These are phyloP conservation scores for Candida lessepsii DNA, from an alignment of 805 yeast species.

Conservation along the genomic window DNA sequence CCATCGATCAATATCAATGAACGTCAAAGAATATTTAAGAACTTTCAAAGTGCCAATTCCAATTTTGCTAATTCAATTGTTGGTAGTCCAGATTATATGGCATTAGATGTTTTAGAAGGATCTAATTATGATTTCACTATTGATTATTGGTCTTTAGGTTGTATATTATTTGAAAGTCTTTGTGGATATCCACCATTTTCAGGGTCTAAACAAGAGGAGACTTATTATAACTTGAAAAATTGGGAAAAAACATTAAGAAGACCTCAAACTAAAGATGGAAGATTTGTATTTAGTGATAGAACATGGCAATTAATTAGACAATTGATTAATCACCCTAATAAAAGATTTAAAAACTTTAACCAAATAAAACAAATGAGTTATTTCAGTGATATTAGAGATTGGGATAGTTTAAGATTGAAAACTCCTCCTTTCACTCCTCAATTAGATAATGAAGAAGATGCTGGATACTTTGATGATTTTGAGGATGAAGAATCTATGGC, in stretches of 20 bases:
- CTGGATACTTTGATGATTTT: conserved; percentile 98
- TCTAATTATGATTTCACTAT: conserved; percentile 92
- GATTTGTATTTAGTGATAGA: conserved; percentile 90
- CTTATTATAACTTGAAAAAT: conserved; percentile 87
- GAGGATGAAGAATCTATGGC: conserved; percentile 96
- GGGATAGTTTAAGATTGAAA: conserved; percentile 63
- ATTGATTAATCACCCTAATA: conserved; percentile 63
- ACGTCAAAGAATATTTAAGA: conserved; percentile 81
- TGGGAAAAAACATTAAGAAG: conserved; percentile 88
- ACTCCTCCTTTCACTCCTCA: conserved; percentile 97
- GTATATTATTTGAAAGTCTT: conserved; percentile 93
- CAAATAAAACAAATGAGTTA: conserved; percentile 80
- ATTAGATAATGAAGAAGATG: conserved; percentile 94
- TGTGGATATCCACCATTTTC: conserved; percentile 98
- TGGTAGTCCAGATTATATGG: conserved; percentile 99
- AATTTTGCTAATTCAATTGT: conserved; percentile 93
- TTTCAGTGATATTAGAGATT: conserved; percentile 73
- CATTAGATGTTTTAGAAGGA: conserved; percentile 93
- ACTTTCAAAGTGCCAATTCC: conserved; percentile 51
- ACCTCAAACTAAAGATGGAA: conserved; percentile 89
- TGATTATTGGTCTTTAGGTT: conserved; percentile 98
- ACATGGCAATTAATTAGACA: conserved; percentile 88
- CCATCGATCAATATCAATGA: conserved; percentile 76
- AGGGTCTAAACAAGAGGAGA: conserved; percentile 90
- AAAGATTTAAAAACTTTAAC: conserved; percentile 72